Conservation (phyloP, 768 basidiomycete species). For the Mycena filopes region DNA sequence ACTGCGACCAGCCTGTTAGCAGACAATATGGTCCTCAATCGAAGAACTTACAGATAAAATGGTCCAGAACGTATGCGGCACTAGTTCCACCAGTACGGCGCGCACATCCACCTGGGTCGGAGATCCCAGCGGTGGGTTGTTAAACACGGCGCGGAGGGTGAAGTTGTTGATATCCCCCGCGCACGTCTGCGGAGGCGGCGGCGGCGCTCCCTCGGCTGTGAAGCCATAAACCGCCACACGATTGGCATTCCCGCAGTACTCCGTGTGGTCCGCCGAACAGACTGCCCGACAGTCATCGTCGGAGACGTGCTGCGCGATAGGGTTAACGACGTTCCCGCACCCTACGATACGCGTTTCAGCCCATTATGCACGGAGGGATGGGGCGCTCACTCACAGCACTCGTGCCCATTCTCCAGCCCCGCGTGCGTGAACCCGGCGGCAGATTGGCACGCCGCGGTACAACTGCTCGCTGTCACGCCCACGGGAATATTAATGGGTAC, state of each 20-base stretch:
- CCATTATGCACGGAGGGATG: background rate
- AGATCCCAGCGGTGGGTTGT: slow-evolving; percentile 44
- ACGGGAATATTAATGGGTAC: slow-evolving; percentile 52
- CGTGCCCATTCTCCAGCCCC: slow-evolving; percentile 57
- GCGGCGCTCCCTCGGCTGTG: slow-evolving; percentile 38
- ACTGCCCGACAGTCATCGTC: slow-evolving; percentile 54
- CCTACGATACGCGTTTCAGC: slow-evolving; percentile 38
- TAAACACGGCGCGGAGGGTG: slow-evolving; percentile 48
- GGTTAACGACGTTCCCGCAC: slow-evolving; percentile 50
- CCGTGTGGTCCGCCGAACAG: slow-evolving; percentile 48
- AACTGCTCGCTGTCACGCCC: slow-evolving; percentile 60
- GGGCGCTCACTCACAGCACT: slow-evolving; percentile 57
- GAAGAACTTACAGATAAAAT: slow-evolving; percentile 50
- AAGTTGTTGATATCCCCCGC: slow-evolving; percentile 48
- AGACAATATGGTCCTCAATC: background rate
- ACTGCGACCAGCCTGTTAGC: slow-evolving; percentile 35
- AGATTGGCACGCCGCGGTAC: slow-evolving; percentile 57
- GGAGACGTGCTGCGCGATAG: slow-evolving; percentile 48
- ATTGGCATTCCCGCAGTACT: slow-evolving; percentile 54
- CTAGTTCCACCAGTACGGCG: slow-evolving; percentile 51
- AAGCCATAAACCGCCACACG: slow-evolving; percentile 51
- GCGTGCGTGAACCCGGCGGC: slow-evolving; percentile 52
- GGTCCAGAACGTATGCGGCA: slow-evolving; percentile 51
- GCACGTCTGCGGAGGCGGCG: slow-evolving; percentile 41
- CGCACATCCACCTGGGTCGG: slow-evolving; percentile 45